Evolutionary conservation across 1,284 basidiomycete species (phyloP).

Genomic region (Vanrija humicola): DNA sequence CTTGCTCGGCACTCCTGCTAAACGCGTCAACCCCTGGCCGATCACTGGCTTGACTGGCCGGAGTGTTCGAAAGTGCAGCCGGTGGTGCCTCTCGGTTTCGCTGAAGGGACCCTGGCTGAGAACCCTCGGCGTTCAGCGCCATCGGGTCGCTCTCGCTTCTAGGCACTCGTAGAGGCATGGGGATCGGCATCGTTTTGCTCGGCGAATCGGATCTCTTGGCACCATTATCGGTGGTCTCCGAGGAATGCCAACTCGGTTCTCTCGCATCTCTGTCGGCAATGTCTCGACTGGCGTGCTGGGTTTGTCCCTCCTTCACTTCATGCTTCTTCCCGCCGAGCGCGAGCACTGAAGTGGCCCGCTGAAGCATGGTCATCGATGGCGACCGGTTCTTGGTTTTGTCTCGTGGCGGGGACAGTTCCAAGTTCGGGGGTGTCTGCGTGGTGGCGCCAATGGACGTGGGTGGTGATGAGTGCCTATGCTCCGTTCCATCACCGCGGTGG

Average conservation of each 20-base stretch:
- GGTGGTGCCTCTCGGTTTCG: too few species aligned
- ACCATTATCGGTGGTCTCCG: not conserved
- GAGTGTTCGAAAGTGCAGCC: too few species aligned
- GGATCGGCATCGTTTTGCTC: conserved; percentile 20
- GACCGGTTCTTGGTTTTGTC: conserved; percentile 58
- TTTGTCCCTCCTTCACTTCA: conserved; percentile 9
- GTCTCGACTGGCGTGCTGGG: not conserved
- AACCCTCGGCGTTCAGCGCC: not conserved
- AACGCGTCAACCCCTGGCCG: too few species aligned
- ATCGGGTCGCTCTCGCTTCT: conserved; percentile 26
- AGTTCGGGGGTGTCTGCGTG: conserved; percentile 12
- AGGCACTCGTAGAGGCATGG: conserved; percentile 15
- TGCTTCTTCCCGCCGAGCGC: conserved; percentile 47
- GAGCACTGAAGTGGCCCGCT: conserved; percentile 78
- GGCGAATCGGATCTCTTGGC: conserved; percentile 29
- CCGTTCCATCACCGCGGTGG: not conserved
- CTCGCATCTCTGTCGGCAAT: not conserved
- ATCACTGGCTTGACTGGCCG: too few species aligned
- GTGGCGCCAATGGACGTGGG: not conserved
- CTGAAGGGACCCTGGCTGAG: too few species aligned
- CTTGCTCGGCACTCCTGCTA: too few species aligned
- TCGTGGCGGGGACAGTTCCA: not conserved
- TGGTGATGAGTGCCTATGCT: not conserved
- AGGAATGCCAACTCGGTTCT: too few species aligned
- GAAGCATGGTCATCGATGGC: conserved; percentile 87